Evolutionary conservation across 1,284 basidiomycete genomes (phyloP).

Genomic region (Salmacisia buchloeana): DNA sequence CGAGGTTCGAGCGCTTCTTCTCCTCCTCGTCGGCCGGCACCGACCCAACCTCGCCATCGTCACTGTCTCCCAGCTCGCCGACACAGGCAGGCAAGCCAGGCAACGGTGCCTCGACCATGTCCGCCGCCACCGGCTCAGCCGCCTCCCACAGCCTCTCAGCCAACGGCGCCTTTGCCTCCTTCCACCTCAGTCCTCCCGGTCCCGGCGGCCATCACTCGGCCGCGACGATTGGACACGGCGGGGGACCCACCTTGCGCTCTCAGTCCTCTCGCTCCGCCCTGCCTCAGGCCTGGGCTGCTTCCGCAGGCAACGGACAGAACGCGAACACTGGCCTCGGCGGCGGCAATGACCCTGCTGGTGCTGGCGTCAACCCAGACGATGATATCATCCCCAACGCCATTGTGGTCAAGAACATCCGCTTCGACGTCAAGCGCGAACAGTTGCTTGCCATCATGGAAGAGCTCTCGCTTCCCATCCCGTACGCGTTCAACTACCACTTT

Average conservation of each 20-base stretch:
- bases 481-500: conserved; percentile 76
- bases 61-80: not conserved
- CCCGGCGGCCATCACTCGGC: not conserved
- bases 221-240: not conserved
- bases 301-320: not conserved
- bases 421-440: conserved; percentile 92
- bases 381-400: conserved; percentile 98
- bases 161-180: conserved; percentile 32
- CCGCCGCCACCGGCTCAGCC: conserved; percentile 21
- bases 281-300: not conserved
- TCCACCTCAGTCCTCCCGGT: conserved; percentile 20
- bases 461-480: conserved; percentile 90
- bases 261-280: not conserved
- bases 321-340: not conserved
- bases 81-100: not conserved
- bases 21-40: conserved; percentile 19
- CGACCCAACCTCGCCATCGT: conserved; percentile 11
- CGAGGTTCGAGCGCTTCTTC: conserved; percentile 44
- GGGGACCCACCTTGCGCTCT: not conserved
- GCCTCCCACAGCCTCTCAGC: conserved; percentile 17
- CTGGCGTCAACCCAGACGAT: conserved; percentile 60
- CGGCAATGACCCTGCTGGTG: not conserved
- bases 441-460: conserved; percentile 94
- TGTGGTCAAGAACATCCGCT: conserved; percentile 99
- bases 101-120: conserved; percentile 6